Evolutionary conservation across 495 filamentous ascomycete genomes (phyloP), one percentile per base, ranked within the genome.

Genomic region (Sporormia fimetaria): DNA sequence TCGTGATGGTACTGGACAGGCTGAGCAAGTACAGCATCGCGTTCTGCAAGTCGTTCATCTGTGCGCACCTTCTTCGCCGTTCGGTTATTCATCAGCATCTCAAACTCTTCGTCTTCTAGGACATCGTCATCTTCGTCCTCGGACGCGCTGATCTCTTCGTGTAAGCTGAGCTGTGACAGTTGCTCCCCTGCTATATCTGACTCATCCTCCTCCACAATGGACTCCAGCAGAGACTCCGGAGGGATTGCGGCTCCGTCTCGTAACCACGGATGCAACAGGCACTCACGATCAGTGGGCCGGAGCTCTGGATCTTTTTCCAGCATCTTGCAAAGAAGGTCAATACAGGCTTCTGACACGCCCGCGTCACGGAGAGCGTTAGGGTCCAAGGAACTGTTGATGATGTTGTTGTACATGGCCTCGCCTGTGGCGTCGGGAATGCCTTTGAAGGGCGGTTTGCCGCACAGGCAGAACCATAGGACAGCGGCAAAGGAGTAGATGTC

Each of bases 401-500:
- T 87, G 26, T 70, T 79, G 33, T 83, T 67, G n/a, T 92, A 70
- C 63, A 94, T 81, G 27, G 78, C 65, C 4, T 62, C 58, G 11
- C 75, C 75, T 36, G 61, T 61, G 24, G 70, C 63, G 40, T 76
- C 76, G 1, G 63, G 64, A 15, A 70, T 71, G 15, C 82, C 86
- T 3, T 76, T 75, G 55, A 80, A 95, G 4, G 92, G 87, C 9
- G 90, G 78, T 30, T 70, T 67, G 20, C 74, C 73, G 10, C 74
- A 83, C 14, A 96, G 65, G 15, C 85, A 61, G 48, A 80, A 84
- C 60, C 82, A 96, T 4, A 96, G 63, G 0, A 98, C 90, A 23
- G 83, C 88, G 22, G 82, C 92, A 28, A 93, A 70, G 9, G 88
- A 94, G 87, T 87, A 98, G 47, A 90, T 81, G 54, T 98, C 90